A percentile compares a stretch with the other conserved stretches of the same genome.
Conservation (phyloP, 2,329 filamentous ascomycete genomes). For the Pseudocercospora cruenta region DNA sequence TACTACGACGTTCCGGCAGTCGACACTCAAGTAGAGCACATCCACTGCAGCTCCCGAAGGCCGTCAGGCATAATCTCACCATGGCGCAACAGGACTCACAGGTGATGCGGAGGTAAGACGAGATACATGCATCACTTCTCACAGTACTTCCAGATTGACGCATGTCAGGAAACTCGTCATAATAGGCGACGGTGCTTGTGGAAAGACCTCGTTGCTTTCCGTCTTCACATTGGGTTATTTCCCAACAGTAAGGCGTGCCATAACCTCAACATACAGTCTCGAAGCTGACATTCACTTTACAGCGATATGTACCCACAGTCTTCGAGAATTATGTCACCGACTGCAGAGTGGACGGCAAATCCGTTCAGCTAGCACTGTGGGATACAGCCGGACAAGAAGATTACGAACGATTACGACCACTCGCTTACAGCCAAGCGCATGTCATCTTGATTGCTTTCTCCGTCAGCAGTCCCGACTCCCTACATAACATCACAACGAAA, state of each 20-base stretch:
- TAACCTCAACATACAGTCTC: slow-evolving; percentile 1
- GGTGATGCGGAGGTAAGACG: slow-evolving; percentile 43
- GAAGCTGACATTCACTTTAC: slow-evolving; percentile 22
- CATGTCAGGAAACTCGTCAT: slow-evolving; percentile 84
- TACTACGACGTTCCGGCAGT: background rate
- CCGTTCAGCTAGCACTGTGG: slow-evolving; percentile 97
- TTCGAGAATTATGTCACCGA: slow-evolving; percentile 99
- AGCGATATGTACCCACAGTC: slow-evolving; percentile 76
- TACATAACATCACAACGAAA: slow-evolving; percentile 99
- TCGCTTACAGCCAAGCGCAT: slow-evolving; percentile 96
- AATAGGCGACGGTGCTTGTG: slow-evolving; percentile 95
- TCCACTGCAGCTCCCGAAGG: background rate
- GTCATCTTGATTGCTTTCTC: slow-evolving; percentile 96
- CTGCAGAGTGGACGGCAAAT: slow-evolving; percentile 96
- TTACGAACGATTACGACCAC: slow-evolving; percentile 89
- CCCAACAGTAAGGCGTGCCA: slow-evolving; percentile 75
- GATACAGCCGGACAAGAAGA: slow-evolving; percentile 99
- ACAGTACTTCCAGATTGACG: slow-evolving; percentile 22
- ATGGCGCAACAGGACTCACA: slow-evolving; percentile 45
- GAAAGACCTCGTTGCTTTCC: slow-evolving; percentile 95
- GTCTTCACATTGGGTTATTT: slow-evolving; percentile 99
- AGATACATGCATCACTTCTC: background rate
- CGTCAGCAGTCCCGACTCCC: slow-evolving; percentile 89
- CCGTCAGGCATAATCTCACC: slow-evolving; percentile 15
- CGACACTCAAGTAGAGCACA: background rate